Evolutionary conservation across 176 grass and related monocot species (phyloP).

Genomic region (Tillandsia leiboldiana): DNA sequence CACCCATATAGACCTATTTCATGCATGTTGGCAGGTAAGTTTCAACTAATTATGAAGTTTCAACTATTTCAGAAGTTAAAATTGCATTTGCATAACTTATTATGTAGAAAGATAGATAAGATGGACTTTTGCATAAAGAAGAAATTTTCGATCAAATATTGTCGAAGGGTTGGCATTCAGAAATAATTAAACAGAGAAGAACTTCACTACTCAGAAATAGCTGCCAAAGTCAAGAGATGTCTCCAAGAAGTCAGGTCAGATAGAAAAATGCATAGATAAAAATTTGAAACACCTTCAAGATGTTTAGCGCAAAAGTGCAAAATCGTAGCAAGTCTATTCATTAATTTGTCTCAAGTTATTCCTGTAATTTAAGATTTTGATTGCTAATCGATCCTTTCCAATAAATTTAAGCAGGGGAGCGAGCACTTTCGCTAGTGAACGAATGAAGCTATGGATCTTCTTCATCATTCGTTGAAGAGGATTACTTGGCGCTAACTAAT

Average conservation of each 20-base stretch:
- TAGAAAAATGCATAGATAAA: background rate
- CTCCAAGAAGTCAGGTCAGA: background rate
- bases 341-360: too few species aligned
- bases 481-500: too few species aligned
- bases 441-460: too few species aligned
- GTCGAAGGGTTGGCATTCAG: background rate
- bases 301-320: too few species aligned
- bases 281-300: too few species aligned
- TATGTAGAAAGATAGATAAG: background rate
- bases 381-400: too few species aligned
- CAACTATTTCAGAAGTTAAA: background rate
- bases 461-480: too few species aligned
- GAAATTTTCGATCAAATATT: background rate
- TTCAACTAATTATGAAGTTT: background rate
- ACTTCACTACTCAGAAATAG: background rate
- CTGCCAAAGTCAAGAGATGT: too few species aligned
- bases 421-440: too few species aligned
- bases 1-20: constrained; percentile 49
- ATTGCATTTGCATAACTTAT: background rate
- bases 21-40: background rate
- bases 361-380: too few species aligned
- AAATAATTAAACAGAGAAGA: background rate
- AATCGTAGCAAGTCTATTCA: too few species aligned
- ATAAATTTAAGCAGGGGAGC: too few species aligned
- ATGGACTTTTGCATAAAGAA: background rate